Evolutionary conservation across 2,329 filamentous ascomycete species (phyloP), one percentile per base, ranked within the genome.

Genomic region (Pseudocercospora macadamiae): DNA sequence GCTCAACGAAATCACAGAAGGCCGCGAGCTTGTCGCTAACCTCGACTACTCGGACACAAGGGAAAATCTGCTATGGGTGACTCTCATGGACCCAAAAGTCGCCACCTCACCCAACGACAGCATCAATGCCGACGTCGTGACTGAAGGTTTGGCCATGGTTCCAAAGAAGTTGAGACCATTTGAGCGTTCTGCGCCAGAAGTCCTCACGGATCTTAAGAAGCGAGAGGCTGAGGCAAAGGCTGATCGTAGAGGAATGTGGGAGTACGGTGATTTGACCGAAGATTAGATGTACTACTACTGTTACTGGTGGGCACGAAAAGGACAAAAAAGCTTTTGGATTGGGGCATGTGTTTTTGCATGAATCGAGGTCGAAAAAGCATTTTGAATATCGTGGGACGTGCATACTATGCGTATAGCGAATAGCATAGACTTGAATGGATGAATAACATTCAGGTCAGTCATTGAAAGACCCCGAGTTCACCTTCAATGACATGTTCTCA

Each of bases 211-310:
- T 67, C 79, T 97, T 62, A 87, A 85, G 71, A 83, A 89, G 74
- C 84, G 89, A 52, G 89, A 96, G 80, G 81, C 83, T 32, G 82
- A 88, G 74, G 93, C 93, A 3, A 96, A 96, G 84, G 80, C 84
- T 55, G 86, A 87, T 57, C 86, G 92, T 63, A 82, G 86, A 66
- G 95, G 95, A 42, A 95, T 96, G 84, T 99, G 93, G 93, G 95
- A 99, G 83, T 99, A 97, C 76, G 95, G 95, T 67, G 95, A 97
- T 75, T 83, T 96, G 71, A 96, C 91, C 12, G 93, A 96, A 79
- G 91, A 96, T 57, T 74, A 70, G 54, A 54, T 47, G 42, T 47
- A 47, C 21, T 23, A 47, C 23, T 28, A 47, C 6, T 28, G 26
- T 10, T 23, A 25, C n/a, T 18, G 42, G 26, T 47, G 23, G 21